These are phyloP conservation scores for Inga laurina DNA, from an alignment of 306 rosid species.

Conservation along the genomic window DNA sequence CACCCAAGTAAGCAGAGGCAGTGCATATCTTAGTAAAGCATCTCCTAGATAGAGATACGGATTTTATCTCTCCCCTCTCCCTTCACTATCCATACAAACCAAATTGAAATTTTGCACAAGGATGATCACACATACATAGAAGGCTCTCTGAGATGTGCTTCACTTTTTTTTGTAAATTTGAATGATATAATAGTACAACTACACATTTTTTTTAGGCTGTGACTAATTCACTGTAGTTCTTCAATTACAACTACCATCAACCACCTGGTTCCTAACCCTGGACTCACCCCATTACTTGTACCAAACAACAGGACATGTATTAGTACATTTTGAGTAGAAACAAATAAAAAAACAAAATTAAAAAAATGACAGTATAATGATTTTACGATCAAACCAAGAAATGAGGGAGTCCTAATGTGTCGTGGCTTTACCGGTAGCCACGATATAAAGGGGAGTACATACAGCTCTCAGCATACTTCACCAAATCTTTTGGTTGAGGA, in stretches of 20 bases:
- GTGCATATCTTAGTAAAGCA: no score
- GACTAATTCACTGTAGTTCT: conserved; percentile 20
- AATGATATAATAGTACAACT: conserved; percentile 4
- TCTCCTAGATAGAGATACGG: no score
- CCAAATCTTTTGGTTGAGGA: conserved; percentile 87
- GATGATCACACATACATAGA: neutral
- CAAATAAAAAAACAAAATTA: neutral
- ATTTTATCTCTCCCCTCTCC: neutral
- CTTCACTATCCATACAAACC: neutral
- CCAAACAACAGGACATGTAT: conserved; percentile 13
- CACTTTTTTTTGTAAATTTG: conserved; percentile 23
- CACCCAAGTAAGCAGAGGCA: no score
- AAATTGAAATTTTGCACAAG: neutral
- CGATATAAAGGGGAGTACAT: conserved; percentile 85
- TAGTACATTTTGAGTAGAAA: neutral
- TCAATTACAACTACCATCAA: conserved; percentile 28
- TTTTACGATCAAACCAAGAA: conserved; percentile 8
- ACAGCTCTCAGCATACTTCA: conserved; percentile 79
- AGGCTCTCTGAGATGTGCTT: conserved; percentile 16
- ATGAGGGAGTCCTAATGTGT: neutral
- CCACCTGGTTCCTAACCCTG: conserved; percentile 21
- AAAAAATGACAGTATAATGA: neutral
- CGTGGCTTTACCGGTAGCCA: conserved; percentile 56
- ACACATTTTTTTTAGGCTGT: conserved; percentile 31
- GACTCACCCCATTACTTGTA: conserved; percentile 16